Percentiles rank a stretch among this genome's conserved stretches.
Evolutionary conservation across 495 filamentous ascomycete genomes (phyloP).

Genomic region (Jackrogersella minutella): DNA sequence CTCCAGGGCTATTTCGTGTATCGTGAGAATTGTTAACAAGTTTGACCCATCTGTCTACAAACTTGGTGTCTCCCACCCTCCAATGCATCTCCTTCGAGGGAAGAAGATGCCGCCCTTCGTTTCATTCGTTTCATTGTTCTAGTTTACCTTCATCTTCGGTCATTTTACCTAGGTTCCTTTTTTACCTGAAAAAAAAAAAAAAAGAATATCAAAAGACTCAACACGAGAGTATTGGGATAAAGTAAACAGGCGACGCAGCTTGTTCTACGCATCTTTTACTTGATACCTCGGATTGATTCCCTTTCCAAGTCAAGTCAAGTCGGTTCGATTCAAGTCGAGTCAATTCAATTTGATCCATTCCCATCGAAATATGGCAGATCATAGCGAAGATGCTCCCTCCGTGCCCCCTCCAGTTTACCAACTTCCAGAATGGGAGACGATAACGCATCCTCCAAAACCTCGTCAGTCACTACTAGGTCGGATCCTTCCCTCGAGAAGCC

Average conservation of each 20-base stretch:
- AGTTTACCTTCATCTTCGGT: background rate
- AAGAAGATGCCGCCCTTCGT: slow-evolving; percentile 29
- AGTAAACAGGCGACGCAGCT: background rate
- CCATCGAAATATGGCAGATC: slow-evolving; percentile 18
- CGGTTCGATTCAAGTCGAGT: background rate
- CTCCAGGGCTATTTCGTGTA: background rate
- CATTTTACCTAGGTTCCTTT: slow-evolving; percentile 1
- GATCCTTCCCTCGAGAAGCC: slow-evolving; percentile 15
- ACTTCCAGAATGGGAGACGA: slow-evolving; percentile 52
- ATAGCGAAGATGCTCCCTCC: slow-evolving; percentile 9
- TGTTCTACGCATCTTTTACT: background rate
- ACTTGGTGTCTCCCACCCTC: slow-evolving; percentile 6
- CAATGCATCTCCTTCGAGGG: slow-evolving; percentile 12
- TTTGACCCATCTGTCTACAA: background rate
- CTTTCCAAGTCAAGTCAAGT: background rate
- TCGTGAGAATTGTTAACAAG: background rate
- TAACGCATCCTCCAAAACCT: slow-evolving; percentile 47
- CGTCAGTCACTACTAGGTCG: slow-evolving; percentile 32
- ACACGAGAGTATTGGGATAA: background rate
- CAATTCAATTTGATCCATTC: background rate
- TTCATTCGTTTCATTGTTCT: slow-evolving; percentile 8
- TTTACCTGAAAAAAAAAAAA: too few relatives aligned
- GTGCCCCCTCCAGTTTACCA: slow-evolving; percentile 33
- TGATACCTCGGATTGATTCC: too few relatives aligned
- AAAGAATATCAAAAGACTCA: too few relatives aligned